A percentile compares a stretch with the other conserved stretches of the same genome.
Evolutionary conservation across 257 asterid genomes (phyloP).

Genomic region (Verbena officinalis): DNA sequence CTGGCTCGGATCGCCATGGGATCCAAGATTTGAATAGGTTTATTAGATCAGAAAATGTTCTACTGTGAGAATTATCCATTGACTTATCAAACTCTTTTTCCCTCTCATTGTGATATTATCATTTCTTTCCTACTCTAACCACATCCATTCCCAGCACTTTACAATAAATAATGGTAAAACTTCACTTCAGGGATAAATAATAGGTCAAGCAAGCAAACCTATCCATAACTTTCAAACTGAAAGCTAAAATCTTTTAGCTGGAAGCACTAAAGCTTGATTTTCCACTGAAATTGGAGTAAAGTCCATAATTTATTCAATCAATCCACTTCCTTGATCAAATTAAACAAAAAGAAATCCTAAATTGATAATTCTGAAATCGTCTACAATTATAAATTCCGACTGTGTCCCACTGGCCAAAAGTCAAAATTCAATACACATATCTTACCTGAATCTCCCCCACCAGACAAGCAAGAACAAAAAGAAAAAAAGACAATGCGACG

Average conservation of each 20-base stretch:
- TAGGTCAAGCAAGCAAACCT: conserved; percentile 20
- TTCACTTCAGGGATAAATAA: conserved; percentile 23
- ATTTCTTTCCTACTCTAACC: conserved; percentile 46
- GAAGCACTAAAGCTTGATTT: conserved; percentile 22
- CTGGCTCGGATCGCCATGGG: conserved; percentile 74
- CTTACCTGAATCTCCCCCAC: neutral
- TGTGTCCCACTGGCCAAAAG: conserved; percentile 22
- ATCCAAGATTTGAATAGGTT: conserved; percentile 76
- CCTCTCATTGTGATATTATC: conserved; percentile 65
- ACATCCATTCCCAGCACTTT: conserved; percentile 35
- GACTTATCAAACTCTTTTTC: conserved; percentile 39
- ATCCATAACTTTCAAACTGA: conserved; percentile 17
- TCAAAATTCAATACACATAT: conserved; percentile 8
- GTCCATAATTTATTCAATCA: conserved; percentile 11
- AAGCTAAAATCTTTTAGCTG: neutral
- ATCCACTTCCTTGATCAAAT: conserved; percentile 22
- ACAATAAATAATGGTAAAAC: neutral
- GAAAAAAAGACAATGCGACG: neutral
- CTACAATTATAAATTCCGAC: conserved; percentile 23
- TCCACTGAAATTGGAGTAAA: conserved; percentile 26
- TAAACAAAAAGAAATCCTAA: conserved; percentile 17
- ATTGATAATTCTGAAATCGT: conserved; percentile 14
- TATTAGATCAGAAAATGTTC: conserved; percentile 60
- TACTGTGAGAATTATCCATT: conserved; percentile 68
- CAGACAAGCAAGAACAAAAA: neutral